Evolutionary conservation across 2,329 filamentous ascomycete species (phyloP).

Genomic region (Bisporella sp.): DNA sequence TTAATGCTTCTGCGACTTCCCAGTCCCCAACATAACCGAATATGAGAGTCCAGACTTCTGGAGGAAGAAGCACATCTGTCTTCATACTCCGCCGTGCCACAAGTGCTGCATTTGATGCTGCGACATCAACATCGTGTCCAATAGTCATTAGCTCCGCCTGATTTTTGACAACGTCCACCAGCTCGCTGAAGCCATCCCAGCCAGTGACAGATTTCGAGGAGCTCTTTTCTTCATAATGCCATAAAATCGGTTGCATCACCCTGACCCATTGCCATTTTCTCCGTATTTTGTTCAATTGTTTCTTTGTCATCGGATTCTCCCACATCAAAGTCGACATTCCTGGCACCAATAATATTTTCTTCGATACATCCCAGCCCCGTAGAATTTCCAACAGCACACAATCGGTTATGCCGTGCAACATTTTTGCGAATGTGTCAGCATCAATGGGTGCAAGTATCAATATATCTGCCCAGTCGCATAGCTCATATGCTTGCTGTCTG

Average conservation of each 20-base stretch:
- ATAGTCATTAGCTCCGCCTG: conserved; percentile 70
- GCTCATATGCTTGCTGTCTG: conserved; percentile 49
- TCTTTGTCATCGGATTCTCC: conserved; percentile 83
- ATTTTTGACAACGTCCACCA: conserved; percentile 69
- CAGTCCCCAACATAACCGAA: conserved; percentile 81
- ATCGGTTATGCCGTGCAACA: conserved; percentile 78
- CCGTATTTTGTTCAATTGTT: conserved; percentile 77
- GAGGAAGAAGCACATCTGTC: conserved; percentile 51
- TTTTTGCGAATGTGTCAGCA: conserved; percentile 76
- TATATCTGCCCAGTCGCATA: conserved; percentile 84
- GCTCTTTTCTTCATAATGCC: conserved; percentile 61
- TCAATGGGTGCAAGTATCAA: conserved; percentile 80
- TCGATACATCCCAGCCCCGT: conserved; percentile 79
- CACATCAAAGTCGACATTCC: conserved; percentile 87
- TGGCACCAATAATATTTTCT: conserved; percentile 77
- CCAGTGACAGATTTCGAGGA: conserved; percentile 46
- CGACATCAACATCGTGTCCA: conserved; percentile 54
- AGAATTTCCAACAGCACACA: conserved; percentile 75
- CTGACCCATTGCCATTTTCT: conserved; percentile 83
- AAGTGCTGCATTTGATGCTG: conserved; percentile 30
- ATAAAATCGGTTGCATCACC: conserved; percentile 73
- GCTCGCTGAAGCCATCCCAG: conserved; percentile 61
- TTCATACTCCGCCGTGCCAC: conserved; percentile 36
- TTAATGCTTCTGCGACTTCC: conserved; percentile 78
- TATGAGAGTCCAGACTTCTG: conserved; percentile 85